Conservation (phyloP, 441 rosid species). For the Eutrema salsugineum region DNA sequence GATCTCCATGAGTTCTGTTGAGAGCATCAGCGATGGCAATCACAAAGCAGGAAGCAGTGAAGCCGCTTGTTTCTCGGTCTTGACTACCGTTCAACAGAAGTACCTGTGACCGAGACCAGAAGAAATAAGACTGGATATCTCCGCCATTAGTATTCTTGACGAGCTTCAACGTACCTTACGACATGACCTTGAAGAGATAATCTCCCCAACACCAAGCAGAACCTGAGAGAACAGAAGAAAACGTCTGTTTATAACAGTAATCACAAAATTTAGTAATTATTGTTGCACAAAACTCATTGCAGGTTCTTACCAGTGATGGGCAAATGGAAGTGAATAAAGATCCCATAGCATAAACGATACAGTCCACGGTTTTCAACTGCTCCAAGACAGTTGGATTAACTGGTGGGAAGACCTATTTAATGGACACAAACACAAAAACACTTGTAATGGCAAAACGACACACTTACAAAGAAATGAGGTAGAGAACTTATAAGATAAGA, state of each 20-base stretch:
- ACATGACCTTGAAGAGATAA: constrained; percentile 73
- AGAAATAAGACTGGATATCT: not conserved
- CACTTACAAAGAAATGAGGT: not conserved
- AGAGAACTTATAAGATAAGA: not conserved
- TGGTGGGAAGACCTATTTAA: constrained; percentile 73
- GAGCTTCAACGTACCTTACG: constrained; percentile 59
- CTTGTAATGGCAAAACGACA: not conserved
- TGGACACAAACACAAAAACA: not conserved
- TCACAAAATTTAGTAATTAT: not conserved
- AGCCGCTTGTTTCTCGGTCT: constrained; percentile 82
- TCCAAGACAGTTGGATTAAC: constrained; percentile 77
- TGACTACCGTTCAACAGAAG: constrained; percentile 76
- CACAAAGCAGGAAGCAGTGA: constrained; percentile 80
- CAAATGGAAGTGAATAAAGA: constrained; percentile 92
- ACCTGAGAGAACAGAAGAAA: constrained; percentile 48
- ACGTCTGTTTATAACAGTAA: not conserved
- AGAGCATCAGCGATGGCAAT: constrained; percentile 82
- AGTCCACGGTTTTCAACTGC: constrained; percentile 70
- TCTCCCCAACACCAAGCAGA: constrained; percentile 89
- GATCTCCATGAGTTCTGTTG: constrained; percentile 74
- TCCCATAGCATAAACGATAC: constrained; percentile 96
- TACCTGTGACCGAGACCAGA: constrained; percentile 44
- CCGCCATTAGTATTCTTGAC: not conserved
- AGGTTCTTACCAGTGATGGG: constrained; percentile 69
- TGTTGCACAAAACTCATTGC: not conserved